Base-by-base conservation (phyloP, 106 monocot species). In the Amphibolis antarctica region DNA sequence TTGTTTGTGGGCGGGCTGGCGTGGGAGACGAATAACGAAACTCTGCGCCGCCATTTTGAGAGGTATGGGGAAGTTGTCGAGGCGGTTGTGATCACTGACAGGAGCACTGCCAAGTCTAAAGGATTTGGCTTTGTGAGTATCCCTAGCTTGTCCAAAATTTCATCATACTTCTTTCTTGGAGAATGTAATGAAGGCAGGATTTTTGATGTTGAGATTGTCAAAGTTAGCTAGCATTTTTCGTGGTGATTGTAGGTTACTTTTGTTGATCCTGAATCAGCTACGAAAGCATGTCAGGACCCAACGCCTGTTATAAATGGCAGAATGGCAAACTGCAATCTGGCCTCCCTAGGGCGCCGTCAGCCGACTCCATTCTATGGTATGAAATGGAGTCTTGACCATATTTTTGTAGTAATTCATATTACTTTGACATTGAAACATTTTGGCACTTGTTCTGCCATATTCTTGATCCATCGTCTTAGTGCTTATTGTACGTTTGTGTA, bases 71-170 rank as follows among this genome's bases (percentile, higher is more conserved):
- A 83, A 27, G 78, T 78, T 71, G 46, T 78, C 25, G 82, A 83
- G 59, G 82, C 82, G 46, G 78, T 82, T 50, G 82, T 82, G 29
- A 78, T 82, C 75, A 67, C 71, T 12, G 82, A 83, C 20, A 83
- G 78, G 64, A 55, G 67, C 75, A 78, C 72, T 30, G 82, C 78
- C 28, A 69, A 78, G 14, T 83, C 82, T n/a, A 83, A 83, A 44
- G 82, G 78, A 60, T 83, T 78, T 44, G 78, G 78, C 44, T 83
- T 83, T 15, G 82, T 83, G 42, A 30, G 60, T 42, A 20, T 20
- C 17, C 20, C 18, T 60, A 10, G 15, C 15, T 31, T 31, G 26
- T 36, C 1, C 12, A 15, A n/a, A 3, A 53, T 17, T n/a, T n/a
- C 12, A 21, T 17, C 20, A 21, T 9, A 53, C 1, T 53, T 53